Conservation (phyloP, 192 early-diverging fungal species). For the Entophlyctis luteolus region DNA sequence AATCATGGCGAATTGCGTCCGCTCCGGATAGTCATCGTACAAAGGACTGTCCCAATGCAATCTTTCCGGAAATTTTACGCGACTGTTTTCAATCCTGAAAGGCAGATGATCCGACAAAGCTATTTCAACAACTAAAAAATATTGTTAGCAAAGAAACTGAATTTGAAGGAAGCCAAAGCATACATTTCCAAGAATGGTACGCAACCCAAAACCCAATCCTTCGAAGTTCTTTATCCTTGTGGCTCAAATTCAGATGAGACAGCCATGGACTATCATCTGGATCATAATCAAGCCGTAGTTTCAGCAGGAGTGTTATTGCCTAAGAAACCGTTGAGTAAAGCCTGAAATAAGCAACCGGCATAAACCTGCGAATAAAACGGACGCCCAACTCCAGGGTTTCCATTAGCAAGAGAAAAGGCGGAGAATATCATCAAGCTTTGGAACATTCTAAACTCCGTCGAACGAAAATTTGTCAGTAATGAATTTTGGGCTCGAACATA, state of each 20-base stretch:
- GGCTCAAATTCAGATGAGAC: background rate
- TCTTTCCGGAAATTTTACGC: background rate
- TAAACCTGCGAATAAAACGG: too few species aligned
- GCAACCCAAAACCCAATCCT: background rate
- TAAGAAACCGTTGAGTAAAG: too few species aligned
- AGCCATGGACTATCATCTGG: slow-evolving; percentile 2
- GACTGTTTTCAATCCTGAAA: background rate
- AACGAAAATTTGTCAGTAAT: background rate
- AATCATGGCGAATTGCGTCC: background rate
- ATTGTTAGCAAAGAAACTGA: background rate
- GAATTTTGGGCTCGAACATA: slow-evolving; percentile 2
- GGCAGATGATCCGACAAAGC: background rate
- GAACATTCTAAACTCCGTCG: background rate
- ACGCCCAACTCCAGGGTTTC: background rate
- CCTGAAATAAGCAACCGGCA: too few species aligned
- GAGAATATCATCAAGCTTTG: background rate
- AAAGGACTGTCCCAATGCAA: background rate
- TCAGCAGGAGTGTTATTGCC: background rate
- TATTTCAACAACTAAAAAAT: background rate
- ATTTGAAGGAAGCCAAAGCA: background rate
- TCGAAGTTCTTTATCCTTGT: slow-evolving; percentile 1
- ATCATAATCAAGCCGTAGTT: slow-evolving; percentile 2
- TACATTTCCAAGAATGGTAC: background rate
- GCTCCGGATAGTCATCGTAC: background rate
- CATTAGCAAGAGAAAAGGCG: background rate